A percentile compares a stretch with the other conserved stretches of the same genome.
phyloP scores from a whole-genome alignment of 139 green algal genomes.

The Micromonas pusilla region DNA sequence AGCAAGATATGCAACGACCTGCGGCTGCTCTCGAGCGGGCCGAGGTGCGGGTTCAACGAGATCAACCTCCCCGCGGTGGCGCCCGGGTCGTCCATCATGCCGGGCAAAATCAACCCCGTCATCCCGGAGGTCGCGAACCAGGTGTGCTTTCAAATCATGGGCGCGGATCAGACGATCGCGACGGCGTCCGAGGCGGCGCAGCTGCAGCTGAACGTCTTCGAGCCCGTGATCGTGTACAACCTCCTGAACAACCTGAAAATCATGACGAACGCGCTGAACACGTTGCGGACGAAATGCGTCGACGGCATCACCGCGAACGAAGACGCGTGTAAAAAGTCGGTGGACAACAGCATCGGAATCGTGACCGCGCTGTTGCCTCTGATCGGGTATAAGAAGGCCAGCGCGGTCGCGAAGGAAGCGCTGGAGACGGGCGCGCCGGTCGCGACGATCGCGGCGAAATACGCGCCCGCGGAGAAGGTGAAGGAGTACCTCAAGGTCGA shows the following conservation, averaged over 20 bases:
- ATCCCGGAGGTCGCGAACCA: conserved; percentile 19
- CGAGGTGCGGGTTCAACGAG: conserved; percentile 21
- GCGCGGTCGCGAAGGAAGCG: background rate
- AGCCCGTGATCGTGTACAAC: conserved; percentile 22
- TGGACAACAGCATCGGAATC: conserved; percentile 23
- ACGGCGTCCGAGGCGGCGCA: conserved; percentile 9
- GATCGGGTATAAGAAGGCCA: conserved; percentile 8
- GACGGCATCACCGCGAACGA: conserved; percentile 26
- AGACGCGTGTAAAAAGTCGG: background rate
- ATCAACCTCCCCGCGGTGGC: conserved; percentile 14
- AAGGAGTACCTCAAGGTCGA: background rate
- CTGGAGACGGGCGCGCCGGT: conserved; percentile 2
- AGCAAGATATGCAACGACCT: conserved; percentile 24
- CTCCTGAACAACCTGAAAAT: conserved; percentile 7
- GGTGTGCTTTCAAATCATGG: conserved; percentile 19
- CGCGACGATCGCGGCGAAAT: background rate
- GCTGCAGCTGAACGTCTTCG: conserved; percentile 24
- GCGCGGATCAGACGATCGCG: background rate
- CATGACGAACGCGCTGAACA: conserved; percentile 2
- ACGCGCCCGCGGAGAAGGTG: background rate
- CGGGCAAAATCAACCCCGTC: conserved; percentile 19
- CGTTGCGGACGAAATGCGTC: conserved; percentile 10
- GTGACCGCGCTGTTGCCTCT: conserved; percentile 8
- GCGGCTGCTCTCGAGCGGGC: background rate
- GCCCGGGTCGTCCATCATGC: conserved; percentile 21